Evolutionary conservation across 495 filamentous ascomycete species (phyloP).

Genomic region (Clohesyomyces aquaticus): DNA sequence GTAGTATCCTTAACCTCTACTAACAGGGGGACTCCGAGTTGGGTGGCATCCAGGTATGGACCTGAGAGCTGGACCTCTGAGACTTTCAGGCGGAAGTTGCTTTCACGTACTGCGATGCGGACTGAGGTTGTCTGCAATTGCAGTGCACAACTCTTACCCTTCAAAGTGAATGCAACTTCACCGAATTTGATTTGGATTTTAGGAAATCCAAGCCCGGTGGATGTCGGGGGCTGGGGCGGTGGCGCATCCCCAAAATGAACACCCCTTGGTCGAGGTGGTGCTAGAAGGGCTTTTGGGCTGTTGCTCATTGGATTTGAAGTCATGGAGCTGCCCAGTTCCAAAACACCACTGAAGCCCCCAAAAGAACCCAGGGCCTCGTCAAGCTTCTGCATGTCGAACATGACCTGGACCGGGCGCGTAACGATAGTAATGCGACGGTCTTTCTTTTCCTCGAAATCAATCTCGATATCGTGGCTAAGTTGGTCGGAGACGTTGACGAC

Average conservation of each 20-base stretch:
- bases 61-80: slow-evolving; percentile 75
- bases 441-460: slow-evolving; percentile 26
- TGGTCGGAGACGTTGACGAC: slow-evolving; percentile 10
- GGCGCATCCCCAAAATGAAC: slow-evolving; percentile 73
- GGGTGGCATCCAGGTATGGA: slow-evolving; percentile 57
- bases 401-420: slow-evolving; percentile 78
- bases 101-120: slow-evolving; percentile 73
- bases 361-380: slow-evolving; percentile 89
- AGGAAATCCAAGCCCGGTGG: slow-evolving; percentile 13
- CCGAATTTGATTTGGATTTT: slow-evolving; percentile 80
- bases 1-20: slow-evolving; percentile 65
- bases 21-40: slow-evolving; percentile 56
- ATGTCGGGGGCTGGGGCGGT: slow-evolving; percentile 45
- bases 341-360: slow-evolving; percentile 87
- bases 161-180: slow-evolving; percentile 70
- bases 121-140: slow-evolving; percentile 74
- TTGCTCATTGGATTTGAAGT: slow-evolving; percentile 66
- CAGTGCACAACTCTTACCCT: slow-evolving; percentile 77
- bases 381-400: slow-evolving; percentile 75
- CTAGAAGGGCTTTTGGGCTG: slow-evolving; percentile 42
- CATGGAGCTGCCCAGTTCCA: slow-evolving; percentile 85
- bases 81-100: slow-evolving; percentile 60
- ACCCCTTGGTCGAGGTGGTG: slow-evolving; percentile 55
- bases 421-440: slow-evolving; percentile 61
- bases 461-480: slow-evolving; percentile 30